These are phyloP conservation scores for Solanum gracilifrons DNA, from an alignment of 257 asterid species.

Conservation along the genomic window DNA sequence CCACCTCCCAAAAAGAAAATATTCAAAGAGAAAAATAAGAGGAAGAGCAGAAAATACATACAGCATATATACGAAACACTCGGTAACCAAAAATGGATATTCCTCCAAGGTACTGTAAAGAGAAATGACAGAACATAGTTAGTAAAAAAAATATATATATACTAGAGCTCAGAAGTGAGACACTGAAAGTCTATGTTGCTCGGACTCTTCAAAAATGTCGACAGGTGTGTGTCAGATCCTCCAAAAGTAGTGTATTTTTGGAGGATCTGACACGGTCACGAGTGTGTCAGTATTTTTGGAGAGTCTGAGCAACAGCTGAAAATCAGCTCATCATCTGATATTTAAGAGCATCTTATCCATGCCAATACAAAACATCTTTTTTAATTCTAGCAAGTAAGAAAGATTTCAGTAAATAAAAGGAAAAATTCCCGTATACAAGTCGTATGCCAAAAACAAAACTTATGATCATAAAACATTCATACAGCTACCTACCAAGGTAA, in stretches of 20 bases:
- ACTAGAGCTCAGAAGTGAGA: neutral
- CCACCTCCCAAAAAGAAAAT: neutral
- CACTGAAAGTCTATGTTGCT: neutral
- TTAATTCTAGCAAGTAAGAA: neutral
- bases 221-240: neutral
- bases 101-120: constrained; percentile 74
- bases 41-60: constrained; percentile 13
- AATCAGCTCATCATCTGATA: neutral
- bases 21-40: neutral
- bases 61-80: constrained; percentile 77
- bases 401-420: neutral
- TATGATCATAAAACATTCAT: neutral
- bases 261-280: neutral
- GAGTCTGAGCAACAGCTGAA: neutral
- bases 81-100: constrained; percentile 70
- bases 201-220: neutral
- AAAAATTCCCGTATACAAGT: neutral
- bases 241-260: neutral
- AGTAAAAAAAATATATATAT: neutral
- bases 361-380: neutral
- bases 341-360: neutral
- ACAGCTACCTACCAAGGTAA: constrained; percentile 68
- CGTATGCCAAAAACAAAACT: neutral
- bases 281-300: neutral
- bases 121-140: neutral